Base-by-base conservation (phyloP, 106 monocot genomes). In the Dioscorea alata region DNA sequence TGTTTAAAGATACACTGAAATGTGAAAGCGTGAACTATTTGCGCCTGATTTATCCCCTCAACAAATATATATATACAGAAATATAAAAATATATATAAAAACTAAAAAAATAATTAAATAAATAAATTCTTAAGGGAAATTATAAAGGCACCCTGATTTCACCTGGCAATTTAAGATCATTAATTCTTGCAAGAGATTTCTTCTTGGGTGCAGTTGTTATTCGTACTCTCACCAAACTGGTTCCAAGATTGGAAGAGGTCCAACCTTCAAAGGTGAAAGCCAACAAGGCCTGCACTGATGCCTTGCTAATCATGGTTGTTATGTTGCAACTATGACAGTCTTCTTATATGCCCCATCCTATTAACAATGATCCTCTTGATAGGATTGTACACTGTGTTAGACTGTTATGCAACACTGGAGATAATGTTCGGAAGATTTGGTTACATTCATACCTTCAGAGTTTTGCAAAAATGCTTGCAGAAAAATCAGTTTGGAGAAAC, bases 401-500 rank as follows among this genome's bases (percentile, higher is more conserved):
- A 60, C 52, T 94, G 68, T 84, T 94, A 10, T 94, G 94, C 80
- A 90, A 90, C 61, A 85, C 94, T 68, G 90, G 90, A 62, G 94
- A 88, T 83, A 83, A 94, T 49, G 71, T 81, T 14, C 76, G 94
- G 71, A 94, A 88, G 71, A 76, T 88, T 57, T 94, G 90, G 94
- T 57, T 94, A 74, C 74, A 90, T 14, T 90, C 85, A 18, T 94
- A 90, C 64, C 84, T 87, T 51, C 76, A 90, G 74, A 94, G 87
- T 48, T 94, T 94, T 75, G 81, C 88, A 13, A 90, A 80, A 53
- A 94, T 94, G 94, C 85, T 94, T 57, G 80, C 85, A 25, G 90
- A 94, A 50, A 94, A 94, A 73, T n/a, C 90, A 90, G 49, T 85
- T 90, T 60, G 71, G 85, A 51, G 90, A 94, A 76, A 90, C 73